Conservation (phyloP, 2,329 filamentous ascomycete genomes). For the Lachnellula hyalina region DNA sequence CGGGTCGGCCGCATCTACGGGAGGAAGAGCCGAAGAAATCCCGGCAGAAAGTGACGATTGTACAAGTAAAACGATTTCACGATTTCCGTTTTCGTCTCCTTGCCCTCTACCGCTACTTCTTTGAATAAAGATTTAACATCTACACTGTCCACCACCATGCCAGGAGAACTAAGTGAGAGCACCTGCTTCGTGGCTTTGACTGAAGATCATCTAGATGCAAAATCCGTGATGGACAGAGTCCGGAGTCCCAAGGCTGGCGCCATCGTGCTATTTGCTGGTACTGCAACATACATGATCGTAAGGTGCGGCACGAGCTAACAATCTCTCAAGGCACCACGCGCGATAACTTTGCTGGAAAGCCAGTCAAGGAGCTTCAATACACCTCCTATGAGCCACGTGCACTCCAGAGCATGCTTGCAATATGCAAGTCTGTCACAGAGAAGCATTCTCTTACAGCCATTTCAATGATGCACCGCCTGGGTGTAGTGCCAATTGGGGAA, state of each 20-base stretch:
- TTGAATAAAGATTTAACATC: no score
- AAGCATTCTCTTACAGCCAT: slow-evolving; percentile 67
- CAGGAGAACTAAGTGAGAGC: slow-evolving; percentile 41
- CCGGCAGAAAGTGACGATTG: no score
- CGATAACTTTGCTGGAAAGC: slow-evolving; percentile 64
- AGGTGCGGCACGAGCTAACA: background rate
- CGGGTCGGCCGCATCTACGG: no score
- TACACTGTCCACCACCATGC: slow-evolving; percentile 10
- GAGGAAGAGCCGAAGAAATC: no score
- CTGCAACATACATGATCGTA: slow-evolving; percentile 13
- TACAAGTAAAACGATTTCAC: no score
- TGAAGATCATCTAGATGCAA: slow-evolving; percentile 51
- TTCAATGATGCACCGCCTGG: slow-evolving; percentile 78
- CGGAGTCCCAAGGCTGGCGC: slow-evolving; percentile 69
- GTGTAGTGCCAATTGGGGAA: slow-evolving; percentile 81
- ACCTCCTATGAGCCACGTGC: slow-evolving; percentile 68
- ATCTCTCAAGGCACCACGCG: slow-evolving; percentile 62
- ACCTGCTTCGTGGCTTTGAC: slow-evolving; percentile 66
- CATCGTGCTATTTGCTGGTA: slow-evolving; percentile 71
- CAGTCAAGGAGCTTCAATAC: slow-evolving; percentile 72
- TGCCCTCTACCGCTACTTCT: no score
- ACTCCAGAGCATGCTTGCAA: slow-evolving; percentile 60
- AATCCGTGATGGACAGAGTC: slow-evolving; percentile 57
- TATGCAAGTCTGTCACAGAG: slow-evolving; percentile 50
- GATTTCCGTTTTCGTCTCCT: no score